Evolutionary conservation across 2,329 filamentous ascomycete genomes (phyloP), one percentile per base, ranked within the genome.

Genomic region (Diaporthe aspalathi): DNA sequence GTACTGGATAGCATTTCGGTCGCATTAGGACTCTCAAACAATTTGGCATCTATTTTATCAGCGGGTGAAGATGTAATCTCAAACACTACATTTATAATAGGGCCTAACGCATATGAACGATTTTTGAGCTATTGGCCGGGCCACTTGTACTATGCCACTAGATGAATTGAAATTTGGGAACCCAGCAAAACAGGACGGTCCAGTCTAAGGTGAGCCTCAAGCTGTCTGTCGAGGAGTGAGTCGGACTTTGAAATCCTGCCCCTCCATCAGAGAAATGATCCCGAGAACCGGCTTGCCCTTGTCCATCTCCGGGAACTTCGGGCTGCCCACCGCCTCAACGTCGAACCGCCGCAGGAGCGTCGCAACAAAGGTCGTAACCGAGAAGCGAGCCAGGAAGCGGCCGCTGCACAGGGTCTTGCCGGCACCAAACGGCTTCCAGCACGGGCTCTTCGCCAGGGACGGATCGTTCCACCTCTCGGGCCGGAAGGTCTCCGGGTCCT

Each of bases 291-390:
- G 67, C 27, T 49, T 40, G 0, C 56, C 67, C 29, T 32, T 47
- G n/a, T 70, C 67, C 5, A 35, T 6, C n/a, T 27, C 2, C 4
- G 22, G 85, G 76, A 0, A 70, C 84, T 9, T 83, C 85, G 43
- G 84, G 83, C 1, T 84, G 81, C 65, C 81, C 3, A 80, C 32
- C 78, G 79, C 5, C 68, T 79, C 3, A 76, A 76, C 0, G 73
- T 79, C 43, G 79, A 79, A 74, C 4, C 77, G 70, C 0, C 62
- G 53, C 32, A 79, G 69, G 1, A 79, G n/a, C 22, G 69, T 75
- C 1, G 77, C 75, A 24, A 78, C 71, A 63, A 79, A 78, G 0
- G 65, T 35, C 0, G 70, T 70, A 0, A 75, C 71, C 0, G 50
- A 63, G 35, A 20, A 71, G 20, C 70, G 73, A 0, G 77, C 76